Evolutionary conservation across 2,329 filamentous ascomycete species (phyloP).

Genomic region (Piedraia hortae): DNA sequence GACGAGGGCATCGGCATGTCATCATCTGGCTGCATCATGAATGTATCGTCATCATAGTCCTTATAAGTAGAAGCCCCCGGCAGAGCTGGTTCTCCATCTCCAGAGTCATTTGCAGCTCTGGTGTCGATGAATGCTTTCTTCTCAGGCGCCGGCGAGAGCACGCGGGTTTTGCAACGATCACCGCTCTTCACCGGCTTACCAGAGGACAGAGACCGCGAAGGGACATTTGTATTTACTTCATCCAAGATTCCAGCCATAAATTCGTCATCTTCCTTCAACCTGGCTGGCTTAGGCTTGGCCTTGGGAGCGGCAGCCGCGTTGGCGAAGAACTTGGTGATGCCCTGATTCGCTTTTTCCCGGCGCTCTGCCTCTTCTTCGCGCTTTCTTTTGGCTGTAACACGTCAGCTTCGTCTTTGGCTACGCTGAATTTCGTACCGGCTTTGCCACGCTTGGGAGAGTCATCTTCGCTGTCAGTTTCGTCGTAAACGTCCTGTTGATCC

Average conservation of each 20-base stretch:
- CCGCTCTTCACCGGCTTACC: slow-evolving; percentile 44
- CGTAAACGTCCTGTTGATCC: slow-evolving; percentile 33
- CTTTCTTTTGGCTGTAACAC: slow-evolving; percentile 44
- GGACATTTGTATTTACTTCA: slow-evolving; percentile 58
- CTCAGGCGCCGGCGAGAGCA: slow-evolving; percentile 35
- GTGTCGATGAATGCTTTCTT: slow-evolving; percentile 1
- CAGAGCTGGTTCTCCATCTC: slow-evolving; percentile 3
- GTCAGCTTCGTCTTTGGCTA: slow-evolving; percentile 5
- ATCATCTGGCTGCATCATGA: slow-evolving; percentile 29
- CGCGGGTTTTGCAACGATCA: slow-evolving; percentile 50
- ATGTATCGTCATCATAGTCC: slow-evolving; percentile 23
- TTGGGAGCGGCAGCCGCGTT: slow-evolving; percentile 37
- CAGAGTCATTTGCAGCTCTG: no score
- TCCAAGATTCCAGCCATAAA: slow-evolving; percentile 66
- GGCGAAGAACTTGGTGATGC: slow-evolving; percentile 86
- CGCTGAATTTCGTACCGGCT: slow-evolving; percentile 19
- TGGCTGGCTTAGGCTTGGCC: slow-evolving; percentile 41
- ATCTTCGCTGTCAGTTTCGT: slow-evolving; percentile 52
- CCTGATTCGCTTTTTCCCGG: slow-evolving; percentile 63
- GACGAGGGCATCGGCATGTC: slow-evolving; percentile 69
- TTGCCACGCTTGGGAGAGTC: slow-evolving; percentile 31
- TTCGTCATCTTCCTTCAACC: slow-evolving; percentile 48
- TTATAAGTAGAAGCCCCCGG: slow-evolving; percentile 3
- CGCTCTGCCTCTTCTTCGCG: slow-evolving; percentile 67
- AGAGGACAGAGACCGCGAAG: slow-evolving; percentile 23